These are phyloP conservation scores for Globisporangium carolinianum DNA, from an alignment of 352 stramenopile species.

Conservation along the genomic window DNA sequence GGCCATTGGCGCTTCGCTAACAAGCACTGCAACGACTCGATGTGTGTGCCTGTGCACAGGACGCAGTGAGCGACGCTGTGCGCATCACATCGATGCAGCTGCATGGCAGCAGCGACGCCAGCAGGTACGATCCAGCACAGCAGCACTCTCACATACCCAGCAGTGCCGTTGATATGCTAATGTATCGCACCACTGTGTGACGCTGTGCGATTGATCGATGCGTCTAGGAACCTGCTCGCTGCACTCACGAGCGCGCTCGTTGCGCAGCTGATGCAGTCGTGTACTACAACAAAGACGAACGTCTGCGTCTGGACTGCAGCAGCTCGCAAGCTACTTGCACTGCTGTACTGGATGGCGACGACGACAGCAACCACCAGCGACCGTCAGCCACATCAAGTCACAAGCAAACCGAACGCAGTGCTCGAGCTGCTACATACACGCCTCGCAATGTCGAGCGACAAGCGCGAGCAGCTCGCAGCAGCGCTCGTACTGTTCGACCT, in stretches of 20 bases:
- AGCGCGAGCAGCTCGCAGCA: conserved; percentile 42
- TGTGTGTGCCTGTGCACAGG: not conserved
- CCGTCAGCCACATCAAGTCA: too few species aligned
- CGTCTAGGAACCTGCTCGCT: conserved; percentile 33
- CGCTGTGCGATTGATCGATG: not conserved
- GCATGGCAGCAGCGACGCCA: not conserved
- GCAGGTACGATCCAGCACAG: not conserved
- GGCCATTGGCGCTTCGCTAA: too few species aligned
- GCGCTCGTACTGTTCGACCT: conserved; percentile 61
- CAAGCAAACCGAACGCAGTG: conserved; percentile 11
- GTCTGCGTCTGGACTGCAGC: conserved; percentile 45
- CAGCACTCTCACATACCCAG: too few species aligned
- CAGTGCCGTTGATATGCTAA: too few species aligned
- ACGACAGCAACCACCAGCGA: not conserved
- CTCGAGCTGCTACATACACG: conserved; percentile 23
- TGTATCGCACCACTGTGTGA: not conserved
- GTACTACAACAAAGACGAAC: conserved; percentile 37
- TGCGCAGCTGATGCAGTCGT: conserved; percentile 33
- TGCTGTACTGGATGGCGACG: conserved; percentile 52
- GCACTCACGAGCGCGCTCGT: conserved; percentile 32
- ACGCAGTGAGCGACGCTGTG: not conserved
- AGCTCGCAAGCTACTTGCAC: conserved; percentile 34
- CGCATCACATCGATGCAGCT: not conserved
- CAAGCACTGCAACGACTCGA: not conserved
- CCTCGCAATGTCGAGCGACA: conserved; percentile 12